These are phyloP conservation scores for Gardenia jasminoides DNA, from an alignment of 257 asterid genomes.

Conservation along the genomic window DNA sequence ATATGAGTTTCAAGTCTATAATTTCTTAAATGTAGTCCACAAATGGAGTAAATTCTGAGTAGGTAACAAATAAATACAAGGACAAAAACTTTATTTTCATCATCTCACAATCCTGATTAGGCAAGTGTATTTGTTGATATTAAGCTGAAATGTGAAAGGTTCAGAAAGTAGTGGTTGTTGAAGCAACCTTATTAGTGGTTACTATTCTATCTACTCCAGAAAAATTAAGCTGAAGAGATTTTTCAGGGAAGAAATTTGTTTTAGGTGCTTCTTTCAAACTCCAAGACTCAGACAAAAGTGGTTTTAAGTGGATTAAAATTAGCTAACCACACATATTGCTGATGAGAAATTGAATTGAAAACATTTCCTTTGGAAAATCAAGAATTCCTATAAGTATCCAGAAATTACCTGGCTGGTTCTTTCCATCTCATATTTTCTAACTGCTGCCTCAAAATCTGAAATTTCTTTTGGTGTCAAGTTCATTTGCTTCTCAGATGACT, in stretches of 20 bases:
- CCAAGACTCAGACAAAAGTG: background rate
- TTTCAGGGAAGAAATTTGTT: background rate
- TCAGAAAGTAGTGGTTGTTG: background rate
- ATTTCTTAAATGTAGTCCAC: background rate
- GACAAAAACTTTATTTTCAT: background rate
- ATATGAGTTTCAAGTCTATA: background rate
- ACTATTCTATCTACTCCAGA: background rate
- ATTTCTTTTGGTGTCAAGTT: slow-evolving; percentile 35
- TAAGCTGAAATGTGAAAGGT: background rate
- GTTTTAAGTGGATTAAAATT: background rate
- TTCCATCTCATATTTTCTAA: slow-evolving; percentile 38
- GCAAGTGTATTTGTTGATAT: background rate
- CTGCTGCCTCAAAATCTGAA: slow-evolving; percentile 41
- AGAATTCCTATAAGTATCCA: background rate
- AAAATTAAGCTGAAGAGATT: background rate
- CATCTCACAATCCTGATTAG: background rate
- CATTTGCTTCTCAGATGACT: slow-evolving; percentile 30
- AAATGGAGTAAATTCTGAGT: background rate
- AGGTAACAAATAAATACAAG: background rate
- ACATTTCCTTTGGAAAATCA: background rate
- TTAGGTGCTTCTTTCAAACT: background rate
- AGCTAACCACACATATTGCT: background rate
- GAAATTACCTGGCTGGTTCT: slow-evolving; percentile 30
- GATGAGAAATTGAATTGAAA: background rate
- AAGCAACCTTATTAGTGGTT: background rate